A percentile compares a stretch with the other conserved stretches of the same genome.
These are phyloP conservation scores for Aphanocladium album DNA, from an alignment of 2,329 filamentous ascomycete species.

Conservation along the genomic window DNA sequence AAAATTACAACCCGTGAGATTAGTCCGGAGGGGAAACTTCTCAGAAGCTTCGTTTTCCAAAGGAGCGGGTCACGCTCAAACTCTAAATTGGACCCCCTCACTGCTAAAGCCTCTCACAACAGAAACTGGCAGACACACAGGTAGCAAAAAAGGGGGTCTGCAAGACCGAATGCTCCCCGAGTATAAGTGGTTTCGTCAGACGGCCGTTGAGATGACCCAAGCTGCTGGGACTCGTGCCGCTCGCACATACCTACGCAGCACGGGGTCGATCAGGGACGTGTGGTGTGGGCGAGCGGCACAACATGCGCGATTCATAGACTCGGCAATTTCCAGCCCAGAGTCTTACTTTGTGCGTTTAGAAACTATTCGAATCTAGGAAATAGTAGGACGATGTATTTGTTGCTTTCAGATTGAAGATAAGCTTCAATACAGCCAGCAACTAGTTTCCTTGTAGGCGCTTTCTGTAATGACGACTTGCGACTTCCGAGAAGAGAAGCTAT, in stretches of 20 bases:
- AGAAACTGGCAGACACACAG: background rate
- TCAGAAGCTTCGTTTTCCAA: background rate
- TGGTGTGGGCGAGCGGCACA: background rate
- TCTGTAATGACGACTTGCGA: no score
- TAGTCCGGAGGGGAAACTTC: background rate
- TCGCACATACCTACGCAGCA: background rate
- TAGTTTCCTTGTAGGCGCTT: no score
- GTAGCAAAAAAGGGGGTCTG: background rate
- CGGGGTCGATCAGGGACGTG: background rate
- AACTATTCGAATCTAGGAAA: no score
- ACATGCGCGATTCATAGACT: background rate
- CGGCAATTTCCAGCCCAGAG: background rate
- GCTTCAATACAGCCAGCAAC: no score
- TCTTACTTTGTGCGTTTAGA: no score
- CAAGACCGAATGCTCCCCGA: background rate
- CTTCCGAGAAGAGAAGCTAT: no score
- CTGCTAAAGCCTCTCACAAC: background rate
- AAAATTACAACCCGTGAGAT: background rate
- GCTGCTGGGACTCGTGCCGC: background rate
- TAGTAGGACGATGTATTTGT: no score
- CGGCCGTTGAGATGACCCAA: conserved; percentile 7
- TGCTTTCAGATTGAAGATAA: no score
- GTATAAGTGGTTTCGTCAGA: background rate
- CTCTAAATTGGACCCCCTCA: background rate
- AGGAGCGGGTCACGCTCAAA: background rate